Evolutionary conservation across 129 eudicot species (phyloP).

Genomic region (Chrysanthemum seticuspe): DNA sequence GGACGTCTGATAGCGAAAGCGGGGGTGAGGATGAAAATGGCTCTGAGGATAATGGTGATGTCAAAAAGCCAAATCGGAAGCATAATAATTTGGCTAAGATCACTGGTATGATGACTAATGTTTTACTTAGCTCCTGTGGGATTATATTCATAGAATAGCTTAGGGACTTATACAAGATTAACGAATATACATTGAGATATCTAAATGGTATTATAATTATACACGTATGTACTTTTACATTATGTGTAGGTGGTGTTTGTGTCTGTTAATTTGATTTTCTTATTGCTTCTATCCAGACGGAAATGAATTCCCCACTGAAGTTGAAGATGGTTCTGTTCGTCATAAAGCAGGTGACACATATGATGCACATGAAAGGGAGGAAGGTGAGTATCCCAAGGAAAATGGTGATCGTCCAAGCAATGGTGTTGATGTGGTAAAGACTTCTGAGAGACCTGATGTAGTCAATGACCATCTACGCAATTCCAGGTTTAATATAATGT

Average conservation of each 20-base stretch:
- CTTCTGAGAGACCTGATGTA: conserved; percentile 63
- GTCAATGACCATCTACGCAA: conserved; percentile 68
- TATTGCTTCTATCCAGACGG: conserved; percentile 25
- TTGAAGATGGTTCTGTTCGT: conserved; percentile 38
- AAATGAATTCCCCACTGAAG: conserved; percentile 49
- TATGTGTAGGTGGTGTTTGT: too few species aligned
- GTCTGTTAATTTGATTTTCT: background rate
- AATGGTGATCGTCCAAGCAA: conserved; percentile 72
- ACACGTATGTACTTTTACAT: too few species aligned
- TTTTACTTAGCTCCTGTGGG: conserved; percentile 2
- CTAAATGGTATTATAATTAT: too few species aligned
- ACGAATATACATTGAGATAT: background rate
- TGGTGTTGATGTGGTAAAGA: conserved; percentile 48
- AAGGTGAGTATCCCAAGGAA: conserved; percentile 70
- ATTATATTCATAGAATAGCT: too few species aligned
- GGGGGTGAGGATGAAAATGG: conserved; percentile 45
- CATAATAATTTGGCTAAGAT: conserved; percentile 38
- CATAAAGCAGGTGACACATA: conserved; percentile 37
- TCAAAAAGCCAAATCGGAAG: conserved; percentile 39
- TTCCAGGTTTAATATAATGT: conserved; percentile 55
- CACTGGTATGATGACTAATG: conserved; percentile 32
- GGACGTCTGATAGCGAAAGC: conserved; percentile 44
- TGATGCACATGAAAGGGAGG: conserved; percentile 62
- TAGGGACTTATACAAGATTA: too few species aligned
- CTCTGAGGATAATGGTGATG: conserved; percentile 52